phyloP scores from a whole-genome alignment of 1,139 yeast genomes.

The Scheffersomyces titani region DNA sequence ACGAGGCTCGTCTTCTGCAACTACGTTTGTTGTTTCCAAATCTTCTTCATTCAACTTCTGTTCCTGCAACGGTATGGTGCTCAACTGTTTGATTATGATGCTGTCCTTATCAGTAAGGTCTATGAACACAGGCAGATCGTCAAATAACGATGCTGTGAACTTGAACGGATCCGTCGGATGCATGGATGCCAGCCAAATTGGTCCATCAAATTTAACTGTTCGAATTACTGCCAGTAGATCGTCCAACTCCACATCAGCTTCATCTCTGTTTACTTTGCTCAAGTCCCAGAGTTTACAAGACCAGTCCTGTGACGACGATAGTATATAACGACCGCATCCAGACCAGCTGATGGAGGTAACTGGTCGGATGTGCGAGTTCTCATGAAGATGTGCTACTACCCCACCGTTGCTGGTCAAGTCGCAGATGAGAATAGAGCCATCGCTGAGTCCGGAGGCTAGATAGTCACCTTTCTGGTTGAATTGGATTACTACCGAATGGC shows the following conservation, averaged over 20 bases:
- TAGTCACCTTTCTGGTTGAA: slow-evolving; percentile 83
- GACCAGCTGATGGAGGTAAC: slow-evolving; percentile 84
- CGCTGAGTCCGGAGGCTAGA: slow-evolving; percentile 79
- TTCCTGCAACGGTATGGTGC: slow-evolving; percentile 28
- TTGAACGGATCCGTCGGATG: slow-evolving; percentile 50
- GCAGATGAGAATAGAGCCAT: slow-evolving; percentile 77
- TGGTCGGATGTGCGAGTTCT: slow-evolving; percentile 68
- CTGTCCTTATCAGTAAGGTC: slow-evolving; percentile 40
- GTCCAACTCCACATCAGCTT: slow-evolving; percentile 19
- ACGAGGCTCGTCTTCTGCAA: slow-evolving; percentile 18
- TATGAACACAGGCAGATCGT: slow-evolving; percentile 58
- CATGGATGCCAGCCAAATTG: slow-evolving; percentile 68
- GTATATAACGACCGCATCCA: slow-evolving; percentile 63
- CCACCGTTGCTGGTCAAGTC: slow-evolving; percentile 65
- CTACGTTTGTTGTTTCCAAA: slow-evolving; percentile 9
- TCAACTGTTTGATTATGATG: slow-evolving; percentile 26
- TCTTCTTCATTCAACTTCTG: slow-evolving; percentile 15
- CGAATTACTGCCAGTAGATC: slow-evolving; percentile 36
- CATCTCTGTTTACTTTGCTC: slow-evolving; percentile 25
- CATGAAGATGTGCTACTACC: slow-evolving; percentile 53
- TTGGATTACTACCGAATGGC: slow-evolving; percentile 74
- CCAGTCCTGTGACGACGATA: slow-evolving; percentile 88
- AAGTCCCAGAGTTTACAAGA: slow-evolving; percentile 81
- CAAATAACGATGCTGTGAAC: slow-evolving; percentile 51
- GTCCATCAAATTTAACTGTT: slow-evolving; percentile 61